Evolutionary conservation across 306 rosid species (phyloP).

Genomic region (Rosa chinensis): DNA sequence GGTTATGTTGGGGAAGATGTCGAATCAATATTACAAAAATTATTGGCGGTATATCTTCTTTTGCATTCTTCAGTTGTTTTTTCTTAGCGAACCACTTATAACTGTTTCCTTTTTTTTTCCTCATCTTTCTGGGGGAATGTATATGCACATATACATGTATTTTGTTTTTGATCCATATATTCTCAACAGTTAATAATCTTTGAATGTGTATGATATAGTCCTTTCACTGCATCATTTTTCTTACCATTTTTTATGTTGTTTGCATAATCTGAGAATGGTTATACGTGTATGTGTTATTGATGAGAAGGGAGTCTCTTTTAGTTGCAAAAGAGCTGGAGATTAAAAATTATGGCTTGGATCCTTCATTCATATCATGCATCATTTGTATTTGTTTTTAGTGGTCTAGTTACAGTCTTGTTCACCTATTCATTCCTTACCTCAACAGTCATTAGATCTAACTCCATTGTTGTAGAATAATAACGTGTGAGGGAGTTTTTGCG

Average conservation of each 20-base stretch:
- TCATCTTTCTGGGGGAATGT: not conserved
- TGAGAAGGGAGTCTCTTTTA: not conserved
- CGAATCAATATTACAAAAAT: slow-evolving; percentile 83
- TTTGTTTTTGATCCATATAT: not conserved
- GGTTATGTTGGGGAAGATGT: slow-evolving; percentile 99
- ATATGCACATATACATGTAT: not conserved
- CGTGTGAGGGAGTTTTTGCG: too few species aligned
- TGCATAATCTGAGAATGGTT: not conserved
- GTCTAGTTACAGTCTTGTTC: not conserved
- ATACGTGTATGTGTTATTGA: not conserved
- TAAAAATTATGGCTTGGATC: not conserved
- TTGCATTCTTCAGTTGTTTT: not conserved
- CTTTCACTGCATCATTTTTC: not conserved
- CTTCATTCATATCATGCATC: not conserved
- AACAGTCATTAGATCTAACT: not conserved
- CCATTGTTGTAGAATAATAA: not conserved
- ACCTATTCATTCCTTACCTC: not conserved
- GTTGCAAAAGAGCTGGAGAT: not conserved
- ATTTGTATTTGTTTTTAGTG: not conserved
- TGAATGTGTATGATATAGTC: not conserved
- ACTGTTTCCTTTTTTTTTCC: not conserved
- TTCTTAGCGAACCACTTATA: not conserved
- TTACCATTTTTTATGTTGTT: not conserved
- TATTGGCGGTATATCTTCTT: slow-evolving; percentile 71
- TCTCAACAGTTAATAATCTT: not conserved